Percentiles rank a stretch among this genome's conserved stretches.
Conservation (phyloP, 164 flowering plant genomes). For the Nymphaea thermarum region DNA sequence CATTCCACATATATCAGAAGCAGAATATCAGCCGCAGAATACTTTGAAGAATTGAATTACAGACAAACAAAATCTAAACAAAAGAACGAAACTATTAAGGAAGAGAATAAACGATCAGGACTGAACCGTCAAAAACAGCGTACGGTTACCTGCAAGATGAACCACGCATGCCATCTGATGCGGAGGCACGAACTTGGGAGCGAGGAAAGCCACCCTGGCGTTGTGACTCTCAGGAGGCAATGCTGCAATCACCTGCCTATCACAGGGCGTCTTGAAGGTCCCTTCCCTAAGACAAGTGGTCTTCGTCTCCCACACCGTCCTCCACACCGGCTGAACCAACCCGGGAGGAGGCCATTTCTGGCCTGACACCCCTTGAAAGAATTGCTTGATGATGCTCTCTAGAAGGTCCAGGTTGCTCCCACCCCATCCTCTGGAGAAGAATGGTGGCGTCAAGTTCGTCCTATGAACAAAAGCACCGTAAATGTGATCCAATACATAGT, state of each 20-base stretch:
- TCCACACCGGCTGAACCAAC: conserved; percentile 67
- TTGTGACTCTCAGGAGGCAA: conserved; percentile 86
- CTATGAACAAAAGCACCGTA: conserved; percentile 90
- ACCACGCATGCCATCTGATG: conserved; percentile 88
- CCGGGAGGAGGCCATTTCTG: conserved; percentile 83
- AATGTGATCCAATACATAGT: conserved; percentile 84
- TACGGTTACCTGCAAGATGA: conserved; percentile 82
- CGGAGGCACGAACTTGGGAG: conserved; percentile 49
- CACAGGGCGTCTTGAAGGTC: conserved; percentile 72
- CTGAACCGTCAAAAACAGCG: not conserved
- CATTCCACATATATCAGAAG: too few relatives aligned
- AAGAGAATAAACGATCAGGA: not conserved
- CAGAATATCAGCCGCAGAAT: not conserved
- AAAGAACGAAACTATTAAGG: not conserved
- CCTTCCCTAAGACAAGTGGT: conserved; percentile 72
- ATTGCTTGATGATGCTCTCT: conserved; percentile 65
- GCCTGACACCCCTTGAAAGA: conserved; percentile 57
- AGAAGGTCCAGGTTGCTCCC: conserved; percentile 70
- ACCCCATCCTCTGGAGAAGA: conserved; percentile 97
- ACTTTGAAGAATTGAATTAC: not conserved
- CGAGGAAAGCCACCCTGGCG: conserved; percentile 85
- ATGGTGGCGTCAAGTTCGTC: conserved; percentile 66
- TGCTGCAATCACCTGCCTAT: conserved; percentile 57
- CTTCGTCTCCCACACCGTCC: conserved; percentile 81
- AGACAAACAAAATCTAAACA: not conserved